Evolutionary conservation across 176 grass and related monocot genomes (phyloP), one percentile per base, ranked within the genome.

Genomic region (Echinochloa phyllopogon): DNA sequence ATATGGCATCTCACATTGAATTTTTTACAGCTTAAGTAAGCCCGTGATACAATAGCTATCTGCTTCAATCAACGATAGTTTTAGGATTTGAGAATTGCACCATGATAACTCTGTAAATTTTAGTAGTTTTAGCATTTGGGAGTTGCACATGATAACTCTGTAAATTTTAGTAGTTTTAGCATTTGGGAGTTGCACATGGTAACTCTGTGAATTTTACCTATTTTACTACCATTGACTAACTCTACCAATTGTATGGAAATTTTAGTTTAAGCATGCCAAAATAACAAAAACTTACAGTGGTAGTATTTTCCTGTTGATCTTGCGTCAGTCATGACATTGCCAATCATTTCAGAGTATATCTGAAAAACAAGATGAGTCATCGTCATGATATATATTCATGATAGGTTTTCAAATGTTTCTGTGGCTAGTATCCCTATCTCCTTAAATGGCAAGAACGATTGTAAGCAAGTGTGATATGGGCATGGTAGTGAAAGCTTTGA

Each of bases 321-420:
- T 66, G 94, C 97, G 88, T 99, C 97, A 70, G 85, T 95, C 97
- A 99, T 99, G 51, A 99, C 97, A 96, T 99, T 99, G 83, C 97
- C 94, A 81, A 99, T 99, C 97, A 96, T 99, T 87, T 99, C 97
- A 17, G 96, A 91, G 83, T 94, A 99, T 87, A 99, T 99, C 94
- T 99, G 90, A 50, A 90, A 86, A 82, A 52, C 7, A 68, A 84
- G 45, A 64, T 49, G 4, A 1, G 56, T 15, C 44, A 39, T 73
- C 48, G 74, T 40, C 59, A 78, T 84, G 1, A 75, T 52, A 83
- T 52, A 83, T 25, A 27, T 81, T 41, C 57, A 78, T 13, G 1
- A 20, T 64, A 16, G 21, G 8, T 13, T 74, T 50, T 82, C 48
- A 70, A 13, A 82, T 45, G 15, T 17, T 8, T 66, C 6, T 23